phyloP scores from a whole-genome alignment of 345 rosid genomes.

The Salix viminalis region DNA sequence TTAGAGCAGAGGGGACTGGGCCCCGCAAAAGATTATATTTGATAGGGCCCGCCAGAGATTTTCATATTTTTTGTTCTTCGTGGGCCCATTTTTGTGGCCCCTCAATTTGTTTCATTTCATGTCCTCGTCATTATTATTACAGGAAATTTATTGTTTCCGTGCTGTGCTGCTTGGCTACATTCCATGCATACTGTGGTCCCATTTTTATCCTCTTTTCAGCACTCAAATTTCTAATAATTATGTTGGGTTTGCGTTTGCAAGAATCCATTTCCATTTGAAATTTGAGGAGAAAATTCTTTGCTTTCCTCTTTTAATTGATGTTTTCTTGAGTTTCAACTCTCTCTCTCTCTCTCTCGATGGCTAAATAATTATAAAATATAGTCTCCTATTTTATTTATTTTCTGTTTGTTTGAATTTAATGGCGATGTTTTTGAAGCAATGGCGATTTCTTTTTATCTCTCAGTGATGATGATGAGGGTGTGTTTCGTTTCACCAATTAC shows the following conservation, averaged over 20 bases:
- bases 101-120: constrained; percentile 19
- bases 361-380: not conserved
- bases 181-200: constrained; percentile 7
- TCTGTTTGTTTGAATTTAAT: not conserved
- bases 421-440: not conserved
- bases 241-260: constrained; percentile 1
- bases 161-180: not conserved
- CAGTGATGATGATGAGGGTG: not conserved
- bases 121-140: constrained; percentile 16
- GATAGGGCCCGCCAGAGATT: constrained; percentile 13
- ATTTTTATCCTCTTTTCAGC: not conserved
- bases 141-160: not conserved
- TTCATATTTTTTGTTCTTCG: not conserved
- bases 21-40: constrained; percentile 22
- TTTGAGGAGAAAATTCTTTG: too few species aligned
- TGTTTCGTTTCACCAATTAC: not conserved
- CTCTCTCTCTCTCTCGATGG: too few species aligned
- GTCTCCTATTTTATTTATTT: not conserved
- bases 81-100: not conserved
- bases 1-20: constrained; percentile 9
- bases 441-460: too few species aligned
- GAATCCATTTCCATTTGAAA: not conserved
- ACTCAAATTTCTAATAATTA: constrained; percentile 16
- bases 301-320: not conserved
- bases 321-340: not conserved